Evolutionary conservation across 768 basidiomycete species (phyloP).

Genomic region (Imleria badia): DNA sequence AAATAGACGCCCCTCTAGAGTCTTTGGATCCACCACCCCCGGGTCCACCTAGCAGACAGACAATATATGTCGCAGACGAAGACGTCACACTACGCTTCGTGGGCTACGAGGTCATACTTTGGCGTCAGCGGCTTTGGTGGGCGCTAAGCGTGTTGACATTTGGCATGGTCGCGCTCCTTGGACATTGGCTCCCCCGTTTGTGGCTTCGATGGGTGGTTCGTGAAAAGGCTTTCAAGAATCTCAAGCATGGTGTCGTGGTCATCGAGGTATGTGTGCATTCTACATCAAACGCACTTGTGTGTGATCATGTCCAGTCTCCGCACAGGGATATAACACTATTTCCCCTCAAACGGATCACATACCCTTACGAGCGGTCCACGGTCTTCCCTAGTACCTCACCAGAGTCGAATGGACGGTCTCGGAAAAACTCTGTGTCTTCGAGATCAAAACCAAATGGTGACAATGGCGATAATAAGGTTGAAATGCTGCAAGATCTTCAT

Average conservation of each 20-base stretch:
- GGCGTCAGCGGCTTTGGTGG: conserved; percentile 71
- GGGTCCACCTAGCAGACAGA: conserved; percentile 84
- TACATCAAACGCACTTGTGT: conserved; percentile 5
- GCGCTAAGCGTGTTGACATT: conserved; percentile 61
- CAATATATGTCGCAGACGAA: conserved; percentile 84
- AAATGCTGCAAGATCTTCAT: conserved; percentile 51
- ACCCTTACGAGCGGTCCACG: conserved; percentile 77
- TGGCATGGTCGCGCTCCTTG: conserved; percentile 76
- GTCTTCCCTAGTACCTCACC: conserved; percentile 58
- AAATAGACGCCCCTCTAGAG: conserved; percentile 69
- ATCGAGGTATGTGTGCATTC: conserved; percentile 68
- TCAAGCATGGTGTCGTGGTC: conserved; percentile 72
- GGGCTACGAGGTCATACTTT: conserved; percentile 70
- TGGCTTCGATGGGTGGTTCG: conserved; percentile 88
- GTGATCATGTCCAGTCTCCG: conserved; percentile 59
- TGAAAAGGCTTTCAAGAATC: conserved; percentile 79
- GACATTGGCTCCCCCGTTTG: conserved; percentile 89
- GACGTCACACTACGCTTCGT: conserved; percentile 85
- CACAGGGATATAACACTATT: conserved; percentile 81
- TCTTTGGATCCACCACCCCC: conserved; percentile 68
- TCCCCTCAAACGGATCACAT: conserved; percentile 62
- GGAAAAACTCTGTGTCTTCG: conserved; percentile 21
- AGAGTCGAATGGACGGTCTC: conserved; percentile 29
- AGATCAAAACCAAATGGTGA: conserved; percentile 34
- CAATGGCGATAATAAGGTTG: conserved; percentile 30